Evolutionary conservation across 306 rosid genomes (phyloP).

Genomic region (Rosa chinensis): DNA sequence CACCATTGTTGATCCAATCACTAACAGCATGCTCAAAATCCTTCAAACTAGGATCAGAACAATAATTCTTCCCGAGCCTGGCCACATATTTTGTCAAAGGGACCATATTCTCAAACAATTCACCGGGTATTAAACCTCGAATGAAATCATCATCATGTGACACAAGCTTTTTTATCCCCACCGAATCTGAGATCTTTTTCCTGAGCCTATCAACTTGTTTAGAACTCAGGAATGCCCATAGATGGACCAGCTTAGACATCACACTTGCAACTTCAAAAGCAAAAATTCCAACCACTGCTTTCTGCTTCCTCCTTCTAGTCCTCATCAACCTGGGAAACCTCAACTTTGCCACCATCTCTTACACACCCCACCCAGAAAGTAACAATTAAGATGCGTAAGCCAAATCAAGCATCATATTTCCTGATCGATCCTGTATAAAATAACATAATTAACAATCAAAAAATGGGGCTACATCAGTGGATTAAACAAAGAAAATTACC

Average conservation of each 20-base stretch:
- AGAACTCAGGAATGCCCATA: constrained; percentile 73
- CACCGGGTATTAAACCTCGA: background rate
- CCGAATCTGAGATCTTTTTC: constrained; percentile 61
- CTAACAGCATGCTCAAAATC: constrained; percentile 51
- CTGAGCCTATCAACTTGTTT: constrained; percentile 71
- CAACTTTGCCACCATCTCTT: constrained; percentile 52
- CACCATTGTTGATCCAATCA: constrained; percentile 46
- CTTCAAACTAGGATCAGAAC: background rate
- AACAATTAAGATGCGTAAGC: constrained; percentile 34
- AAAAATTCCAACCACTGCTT: constrained; percentile 67
- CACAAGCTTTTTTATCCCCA: constrained; percentile 55
- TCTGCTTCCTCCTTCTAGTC: constrained; percentile 44
- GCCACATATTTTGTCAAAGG: background rate
- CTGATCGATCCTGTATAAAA: constrained; percentile 31
- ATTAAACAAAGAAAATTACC: background rate
- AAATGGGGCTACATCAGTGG: background rate
- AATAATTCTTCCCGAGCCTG: background rate
- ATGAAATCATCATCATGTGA: background rate
- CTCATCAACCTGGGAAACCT: background rate
- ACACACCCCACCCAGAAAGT: background rate
- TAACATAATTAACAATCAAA: background rate
- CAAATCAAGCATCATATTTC: constrained; percentile 11
- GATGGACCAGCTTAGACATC: constrained; percentile 87
- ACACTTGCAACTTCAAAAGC: constrained; percentile 91
- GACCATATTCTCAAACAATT: background rate